Evolutionary conservation across 768 basidiomycete species (phyloP).

Genomic region (Serpula lacrymans): DNA sequence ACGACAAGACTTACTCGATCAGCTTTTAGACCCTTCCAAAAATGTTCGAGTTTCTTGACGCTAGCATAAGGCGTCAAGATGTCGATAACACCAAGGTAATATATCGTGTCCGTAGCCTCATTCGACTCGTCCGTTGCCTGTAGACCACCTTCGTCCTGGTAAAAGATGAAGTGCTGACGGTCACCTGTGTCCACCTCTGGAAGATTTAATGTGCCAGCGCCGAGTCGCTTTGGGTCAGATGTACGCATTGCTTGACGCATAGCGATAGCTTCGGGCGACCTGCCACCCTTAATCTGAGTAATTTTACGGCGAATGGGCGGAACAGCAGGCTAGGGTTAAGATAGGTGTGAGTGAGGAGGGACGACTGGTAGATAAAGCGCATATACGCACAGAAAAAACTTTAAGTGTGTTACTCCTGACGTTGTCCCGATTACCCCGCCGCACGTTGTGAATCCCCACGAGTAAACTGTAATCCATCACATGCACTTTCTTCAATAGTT

Average conservation of each 20-base stretch:
- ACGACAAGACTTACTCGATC: conserved; percentile 78
- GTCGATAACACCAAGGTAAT: conserved; percentile 96
- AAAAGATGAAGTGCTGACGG: conserved; percentile 79
- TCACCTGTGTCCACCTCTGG: conserved; percentile 61
- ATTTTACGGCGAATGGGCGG: conserved; percentile 60
- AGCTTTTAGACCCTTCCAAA: conserved; percentile 87
- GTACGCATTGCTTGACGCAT: conserved; percentile 83
- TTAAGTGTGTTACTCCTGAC: conserved; percentile 86
- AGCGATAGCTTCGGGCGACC: conserved; percentile 72
- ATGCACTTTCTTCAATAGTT: conserved; percentile 73
- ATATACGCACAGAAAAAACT: conserved; percentile 77
- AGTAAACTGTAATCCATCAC: conserved; percentile 98
- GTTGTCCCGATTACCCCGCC: conserved; percentile 88
- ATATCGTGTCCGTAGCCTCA: conserved; percentile 68
- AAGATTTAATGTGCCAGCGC: conserved; percentile 45
- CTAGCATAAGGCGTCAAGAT: conserved; percentile 86
- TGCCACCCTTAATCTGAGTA: conserved; percentile 52
- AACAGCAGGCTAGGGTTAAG: conserved; percentile 57
- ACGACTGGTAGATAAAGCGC: background rate
- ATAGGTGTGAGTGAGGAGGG: conserved; percentile 3
- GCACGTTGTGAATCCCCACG: conserved; percentile 91
- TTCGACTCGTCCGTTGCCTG: conserved; percentile 88
- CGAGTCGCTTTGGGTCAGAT: conserved; percentile 74
- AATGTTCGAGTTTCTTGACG: conserved; percentile 79
- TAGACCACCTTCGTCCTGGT: conserved; percentile 94